Evolutionary conservation across 1,284 basidiomycete genomes (phyloP), one percentile per base, ranked within the genome.

Genomic region (Trichosporon sp.): DNA sequence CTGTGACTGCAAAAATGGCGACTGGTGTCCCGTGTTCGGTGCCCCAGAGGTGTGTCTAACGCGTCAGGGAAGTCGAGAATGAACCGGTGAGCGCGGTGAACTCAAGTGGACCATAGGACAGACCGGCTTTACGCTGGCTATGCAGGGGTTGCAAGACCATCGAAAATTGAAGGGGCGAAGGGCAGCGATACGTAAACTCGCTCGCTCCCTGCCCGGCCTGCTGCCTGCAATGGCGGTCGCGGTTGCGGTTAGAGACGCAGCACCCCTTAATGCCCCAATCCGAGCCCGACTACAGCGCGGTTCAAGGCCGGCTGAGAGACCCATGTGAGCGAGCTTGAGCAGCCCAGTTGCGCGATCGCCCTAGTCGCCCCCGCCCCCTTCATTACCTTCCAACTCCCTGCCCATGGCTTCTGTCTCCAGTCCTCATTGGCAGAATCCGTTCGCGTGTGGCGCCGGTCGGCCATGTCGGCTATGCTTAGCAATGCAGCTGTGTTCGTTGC

Each of bases 221-320:
- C 8, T 10, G 8, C 8, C 38, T 46, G 43, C 43, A 4, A 46
- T 59, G 26, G 26, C 31, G 31, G 26, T 26, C 26, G 26, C 26
- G 7, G 35, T 63, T 63, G 59, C 59, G 59, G 59, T 63, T 63
- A 35, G 31, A 63, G 59, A 63, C 59, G 59, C 59, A 63, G 59
- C 59, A 63, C 2, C 59, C 14, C 14, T 4, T 14, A 6, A 10
- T 63, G 59, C 59, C 54, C 59, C 59, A 63, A 63, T 63, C 32
- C 32, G 32, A 37, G 59, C 59, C 2, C 32, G 59, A 8, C 31
- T 16, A 19, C 4, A 11, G 14, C 59, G 19, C 19, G 19, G 21
- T 10, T 26, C 51, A 40, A 40, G 38, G 19, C 4, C 51, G 51
- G 51, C 51, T 21, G 51, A 5, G 5, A 10, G 14, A 54, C 59